Evolutionary conservation across 148 eudicot species (phyloP), one percentile per base, ranked within the genome.

Genomic region (Cornus suecica): DNA sequence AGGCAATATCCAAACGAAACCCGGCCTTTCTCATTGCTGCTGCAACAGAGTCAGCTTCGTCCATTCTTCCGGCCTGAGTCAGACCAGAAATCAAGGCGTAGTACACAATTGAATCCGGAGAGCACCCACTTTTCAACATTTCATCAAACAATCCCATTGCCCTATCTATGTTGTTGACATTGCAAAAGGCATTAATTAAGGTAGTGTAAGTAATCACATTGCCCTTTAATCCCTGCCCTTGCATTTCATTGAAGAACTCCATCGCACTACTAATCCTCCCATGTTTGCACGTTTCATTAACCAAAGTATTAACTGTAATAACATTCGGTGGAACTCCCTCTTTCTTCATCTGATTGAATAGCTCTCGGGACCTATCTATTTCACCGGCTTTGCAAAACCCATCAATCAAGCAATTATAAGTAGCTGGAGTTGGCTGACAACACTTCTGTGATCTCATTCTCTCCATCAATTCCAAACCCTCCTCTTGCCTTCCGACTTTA

Each of bases 331-430:
- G 61, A 45, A 91, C 80, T 10, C 88, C 90, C 54, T 85, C 87
- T 62, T 72, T 76, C 20, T 74, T 82, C 97, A 92, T 91, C 76
- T 52, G 77, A 78, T 90, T 79, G 80, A 87, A 90, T 66, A 95
- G 82, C 81, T 88, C 87, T 2, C 66, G 82, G 1, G 91, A 78
- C 70, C 24, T 84, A 13, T 87, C 91, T 41, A 90, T 73, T 65
- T 91, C 94, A 37, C 90, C 89, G 6, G 79, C 83, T 82, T 87
- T 90, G 73, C 90, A 91, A 71, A 88, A 85, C 23, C 97, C 94
- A 77, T 92, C 88, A 66, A 93, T 90, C 70, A 95, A 60, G 74
- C 90, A 86, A 67, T 95, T 93, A 62, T 81, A 91, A 2, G 99
- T 93, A 34, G 71, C 75, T 2, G 82, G 76, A 52, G 31, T 90